Evolutionary conservation across 805 yeast species (phyloP), one percentile per base, ranked within the genome.

Genomic region (Kuraishia cidri): DNA sequence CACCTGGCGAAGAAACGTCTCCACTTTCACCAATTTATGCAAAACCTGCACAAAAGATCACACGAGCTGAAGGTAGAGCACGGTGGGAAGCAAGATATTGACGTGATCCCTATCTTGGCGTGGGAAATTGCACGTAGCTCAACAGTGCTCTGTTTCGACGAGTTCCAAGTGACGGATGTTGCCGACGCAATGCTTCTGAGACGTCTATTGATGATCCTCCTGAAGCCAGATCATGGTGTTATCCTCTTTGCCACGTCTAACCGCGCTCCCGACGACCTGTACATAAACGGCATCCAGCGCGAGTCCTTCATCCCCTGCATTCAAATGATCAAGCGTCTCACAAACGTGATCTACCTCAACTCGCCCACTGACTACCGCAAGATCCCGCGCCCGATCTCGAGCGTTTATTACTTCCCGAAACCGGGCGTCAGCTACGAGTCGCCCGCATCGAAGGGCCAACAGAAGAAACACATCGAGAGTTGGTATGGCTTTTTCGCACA

Each of bases 11-110:
- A 87, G 48, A 70, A 66, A 45, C 68, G 98, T 42, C 65, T 90
- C 30, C 98, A 92, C 56, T 92, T 92, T 65, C 98, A 92, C 56
- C 95, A 87, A 45, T 92, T 92, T 55, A 92, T 92, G 97, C 97
- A 92, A 52, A 72, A 76, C 44, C 69, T 92, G 30, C 98, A 92
- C 58, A 85, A 84, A 46, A 66, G 95, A 47, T 71, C 85, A 1
- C 96, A 88, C 54, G 79, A 77, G 45, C 68, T 90, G 29, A 74
- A 79, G 39, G 37, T 54, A 15, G 66, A 72, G 44, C 81, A 81
- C 49, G 81, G 80, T 6, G 78, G 79, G n/a, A n/a, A n/a, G n/a
- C 51, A 54, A 37, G 87, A 81, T 41, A 59, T 81, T 33, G 97
- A 88, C 47, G 79, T 88, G 3, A 79, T 88, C 32, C 96, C 96